phyloP scores from a whole-genome alignment of 2,329 filamentous ascomycete species.

The Aspergillaceae sp. region DNA sequence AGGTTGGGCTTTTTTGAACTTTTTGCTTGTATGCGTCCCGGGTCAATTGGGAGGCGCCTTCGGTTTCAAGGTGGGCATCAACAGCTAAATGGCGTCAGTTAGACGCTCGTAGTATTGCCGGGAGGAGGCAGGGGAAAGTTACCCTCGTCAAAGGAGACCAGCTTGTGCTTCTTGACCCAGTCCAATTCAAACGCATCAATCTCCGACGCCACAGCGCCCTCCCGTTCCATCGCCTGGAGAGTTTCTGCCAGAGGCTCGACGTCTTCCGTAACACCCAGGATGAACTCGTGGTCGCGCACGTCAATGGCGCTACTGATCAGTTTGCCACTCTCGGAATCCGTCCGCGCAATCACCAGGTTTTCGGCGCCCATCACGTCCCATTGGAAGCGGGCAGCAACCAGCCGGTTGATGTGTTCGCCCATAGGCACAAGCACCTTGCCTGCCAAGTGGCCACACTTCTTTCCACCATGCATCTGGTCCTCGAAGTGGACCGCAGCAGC shows the following conservation, averaged over 20 bases:
- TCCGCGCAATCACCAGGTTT: constrained; percentile 88
- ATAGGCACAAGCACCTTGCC: constrained; percentile 92
- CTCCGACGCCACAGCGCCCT: constrained; percentile 66
- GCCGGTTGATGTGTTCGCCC: constrained; percentile 91
- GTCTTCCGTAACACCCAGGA: constrained; percentile 75
- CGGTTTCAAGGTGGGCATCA: constrained; percentile 59
- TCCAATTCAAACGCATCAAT: constrained; percentile 77
- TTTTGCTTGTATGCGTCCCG: constrained; percentile 60
- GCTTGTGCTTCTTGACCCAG: constrained; percentile 78
- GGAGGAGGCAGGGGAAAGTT: constrained; percentile 1
- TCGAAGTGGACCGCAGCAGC: constrained; percentile 96
- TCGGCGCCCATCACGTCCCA: constrained; percentile 98
- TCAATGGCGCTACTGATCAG: constrained; percentile 87
- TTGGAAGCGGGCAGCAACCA: constrained; percentile 86
- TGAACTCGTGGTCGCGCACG: constrained; percentile 92
- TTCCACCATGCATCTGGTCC: constrained; percentile 93
- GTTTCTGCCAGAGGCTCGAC: constrained; percentile 77
- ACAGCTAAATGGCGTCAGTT: constrained; percentile 47
- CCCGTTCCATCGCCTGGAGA: constrained; percentile 78
- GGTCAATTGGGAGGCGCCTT: constrained; percentile 55
- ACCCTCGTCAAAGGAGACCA: constrained; percentile 84
- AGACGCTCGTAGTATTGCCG: neutral
- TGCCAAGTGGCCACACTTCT: constrained; percentile 95
- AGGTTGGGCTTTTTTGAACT: constrained; percentile 58
- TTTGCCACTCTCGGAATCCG: constrained; percentile 88